Conservation (phyloP, 371 early-diverging fungal genomes). For the Apophysomyces sp. region DNA sequence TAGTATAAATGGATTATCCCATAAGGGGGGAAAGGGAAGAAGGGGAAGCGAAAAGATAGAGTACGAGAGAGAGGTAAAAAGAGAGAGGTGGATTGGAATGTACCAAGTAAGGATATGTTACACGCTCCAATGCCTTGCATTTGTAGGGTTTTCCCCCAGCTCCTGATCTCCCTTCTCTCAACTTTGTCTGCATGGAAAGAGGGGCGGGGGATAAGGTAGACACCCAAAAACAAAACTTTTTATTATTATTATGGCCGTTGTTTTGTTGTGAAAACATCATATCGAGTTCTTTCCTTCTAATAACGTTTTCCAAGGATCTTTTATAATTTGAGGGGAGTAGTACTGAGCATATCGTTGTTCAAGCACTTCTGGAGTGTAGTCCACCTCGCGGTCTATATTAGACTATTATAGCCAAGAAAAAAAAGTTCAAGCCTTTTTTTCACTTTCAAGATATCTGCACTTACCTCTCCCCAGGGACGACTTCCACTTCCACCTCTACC, state of each 20-base stretch:
- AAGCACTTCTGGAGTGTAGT: conserved; percentile 28
- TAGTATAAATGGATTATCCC: conserved; percentile 7
- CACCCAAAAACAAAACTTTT: neutral
- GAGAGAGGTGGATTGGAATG: conserved; percentile 5
- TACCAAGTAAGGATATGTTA: conserved; percentile 1
- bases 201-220: neutral
- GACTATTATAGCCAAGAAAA: neutral
- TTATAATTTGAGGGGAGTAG: conserved; percentile 22
- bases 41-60: neutral
- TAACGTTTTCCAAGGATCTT: conserved; percentile 29
- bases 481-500: neutral
- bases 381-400: conserved; percentile 4
- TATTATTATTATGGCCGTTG: neutral
- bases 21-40: neutral
- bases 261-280: neutral
- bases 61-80: neutral
- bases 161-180: neutral
- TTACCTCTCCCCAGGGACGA: too few relatives aligned
- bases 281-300: neutral
- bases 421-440: neutral
- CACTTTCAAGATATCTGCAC: too few relatives aligned
- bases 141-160: neutral
- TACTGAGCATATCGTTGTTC: conserved; percentile 21
- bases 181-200: conserved; percentile 1
- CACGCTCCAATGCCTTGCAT: conserved; percentile 4